These are phyloP conservation scores for Gonium pectorale DNA, from an alignment of 139 green algal species.

Conservation along the genomic window DNA sequence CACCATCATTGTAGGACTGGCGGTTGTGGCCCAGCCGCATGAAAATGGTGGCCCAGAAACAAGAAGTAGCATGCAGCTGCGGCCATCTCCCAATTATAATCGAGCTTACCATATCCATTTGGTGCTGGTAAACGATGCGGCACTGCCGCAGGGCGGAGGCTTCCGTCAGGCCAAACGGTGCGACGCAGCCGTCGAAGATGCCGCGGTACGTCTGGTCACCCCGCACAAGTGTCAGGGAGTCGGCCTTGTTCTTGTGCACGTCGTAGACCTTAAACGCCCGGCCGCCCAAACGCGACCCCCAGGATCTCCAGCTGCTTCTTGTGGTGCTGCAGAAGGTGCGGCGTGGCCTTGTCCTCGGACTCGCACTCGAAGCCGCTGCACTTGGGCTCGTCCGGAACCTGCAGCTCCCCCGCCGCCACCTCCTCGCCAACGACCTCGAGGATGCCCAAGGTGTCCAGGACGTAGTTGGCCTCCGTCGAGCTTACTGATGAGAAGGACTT, in stretches of 20 bases:
- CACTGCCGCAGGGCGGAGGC: neutral
- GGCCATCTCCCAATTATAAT: neutral
- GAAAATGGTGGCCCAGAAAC: neutral
- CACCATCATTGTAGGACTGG: no score
- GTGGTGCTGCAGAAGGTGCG: neutral
- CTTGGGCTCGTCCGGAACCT: neutral
- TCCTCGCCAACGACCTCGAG: neutral
- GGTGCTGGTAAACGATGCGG: neutral
- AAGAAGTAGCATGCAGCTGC: neutral
- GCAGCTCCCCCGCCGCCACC: neutral
- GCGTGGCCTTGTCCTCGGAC: neutral
- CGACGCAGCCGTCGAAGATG: neutral
- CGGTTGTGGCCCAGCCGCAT: no score
- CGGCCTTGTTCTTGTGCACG: neutral
- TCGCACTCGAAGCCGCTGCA: neutral
- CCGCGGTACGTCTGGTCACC: neutral
- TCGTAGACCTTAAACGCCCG: neutral
- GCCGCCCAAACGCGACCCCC: slow-evolving; percentile 18
- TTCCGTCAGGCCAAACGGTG: neutral
- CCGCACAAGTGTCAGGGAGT: neutral
- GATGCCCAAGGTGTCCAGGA: neutral
- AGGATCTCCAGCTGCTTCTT: slow-evolving; percentile 3
- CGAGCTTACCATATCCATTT: neutral
- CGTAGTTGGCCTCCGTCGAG: neutral
- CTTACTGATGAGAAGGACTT: neutral